Base-by-base conservation (phyloP, 768 basidiomycete genomes). In the Pleurotus eryngii region DNA sequence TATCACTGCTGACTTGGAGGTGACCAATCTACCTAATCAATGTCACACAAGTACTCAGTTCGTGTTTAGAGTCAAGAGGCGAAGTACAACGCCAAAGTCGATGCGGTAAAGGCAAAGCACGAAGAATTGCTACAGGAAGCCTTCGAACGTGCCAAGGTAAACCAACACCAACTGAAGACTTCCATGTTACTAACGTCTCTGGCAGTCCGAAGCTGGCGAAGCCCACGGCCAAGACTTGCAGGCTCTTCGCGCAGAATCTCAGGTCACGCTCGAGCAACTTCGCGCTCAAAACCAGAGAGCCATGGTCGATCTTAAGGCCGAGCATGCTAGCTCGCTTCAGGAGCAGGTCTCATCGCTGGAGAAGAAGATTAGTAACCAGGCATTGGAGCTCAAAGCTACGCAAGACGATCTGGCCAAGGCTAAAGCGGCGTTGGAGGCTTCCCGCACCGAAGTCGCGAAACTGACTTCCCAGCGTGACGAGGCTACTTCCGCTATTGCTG, bases 391-490 rank as follows among this genome's bases (percentile, higher is more conserved):
- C 43, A 91, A 87, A 65, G 92, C 91, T 12, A 91, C 92, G 0
- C 84, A 87, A 64, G 91, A 94, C 60, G 91, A 93, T 67, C 83
- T 95, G 37, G 65, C 77, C 2, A 93, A 92, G 74, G 79, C 88
- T 4, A 93, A 94, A 68, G 66, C 80, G 1, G 71, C 81, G 22
- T 65, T 86, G 6, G 79, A 85, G 17, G 59, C 79, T 5, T 73
- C 82, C 27, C 76, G 76, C 26, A 66, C 74, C 3, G 88, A 92
- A 61, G 69, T 83, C 5, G 81, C 82, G 57, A 74, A 60, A 15
- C 70, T 91, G 39, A 82, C 78, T 47, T 69, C 77, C 17, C 88
- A 92, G 65, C 78, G 88, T 17, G 87, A 90, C 63, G 81, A 83
- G 46, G 81, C 84, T 8, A 81, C 80, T 38, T 72, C 76, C 56